phyloP scores from a whole-genome alignment of 1,139 yeast species.

The Yamadazyma pseudoaaseri region DNA sequence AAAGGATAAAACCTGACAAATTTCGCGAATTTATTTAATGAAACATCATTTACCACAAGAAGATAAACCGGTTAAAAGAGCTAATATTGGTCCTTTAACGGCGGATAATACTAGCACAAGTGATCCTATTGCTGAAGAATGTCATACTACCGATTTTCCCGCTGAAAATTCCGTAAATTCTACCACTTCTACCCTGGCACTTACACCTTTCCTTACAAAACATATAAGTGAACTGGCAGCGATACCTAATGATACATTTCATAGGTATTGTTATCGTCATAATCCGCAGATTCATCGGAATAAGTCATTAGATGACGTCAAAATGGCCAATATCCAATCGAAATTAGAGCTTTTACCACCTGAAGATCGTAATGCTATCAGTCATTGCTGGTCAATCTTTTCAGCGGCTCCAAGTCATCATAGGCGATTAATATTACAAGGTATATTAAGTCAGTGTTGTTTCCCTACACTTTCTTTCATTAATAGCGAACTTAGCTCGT shows the following conservation, averaged over 20 bases:
- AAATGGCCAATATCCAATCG: conserved; percentile 62
- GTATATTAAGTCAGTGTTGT: conserved; percentile 85
- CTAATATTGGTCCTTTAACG: not conserved
- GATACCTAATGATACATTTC: conserved; percentile 51
- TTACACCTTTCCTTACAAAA: conserved; percentile 46
- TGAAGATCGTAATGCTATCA: conserved; percentile 67
- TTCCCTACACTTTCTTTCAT: conserved; percentile 89
- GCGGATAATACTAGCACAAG: not conserved
- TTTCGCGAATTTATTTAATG: no score
- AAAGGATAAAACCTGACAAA: no score
- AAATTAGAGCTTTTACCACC: conserved; percentile 57
- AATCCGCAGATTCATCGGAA: conserved; percentile 80
- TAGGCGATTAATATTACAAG: conserved; percentile 75
- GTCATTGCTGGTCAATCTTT: conserved; percentile 78
- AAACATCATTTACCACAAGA: not conserved
- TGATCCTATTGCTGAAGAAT: conserved; percentile 1
- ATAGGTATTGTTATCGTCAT: conserved; percentile 83
- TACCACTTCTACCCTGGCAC: conserved; percentile 24
- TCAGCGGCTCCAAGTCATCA: conserved; percentile 68
- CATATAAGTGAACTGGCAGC: conserved; percentile 43
- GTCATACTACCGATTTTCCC: conserved; percentile 1
- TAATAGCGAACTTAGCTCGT: conserved; percentile 71
- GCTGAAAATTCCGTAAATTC: not conserved
- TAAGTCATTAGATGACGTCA: conserved; percentile 64
- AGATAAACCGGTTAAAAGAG: not conserved